Percentiles rank a stretch among this genome's conserved stretches.
Conservation (phyloP, 31 red algal genomes). For the Endocladia muricata region DNA sequence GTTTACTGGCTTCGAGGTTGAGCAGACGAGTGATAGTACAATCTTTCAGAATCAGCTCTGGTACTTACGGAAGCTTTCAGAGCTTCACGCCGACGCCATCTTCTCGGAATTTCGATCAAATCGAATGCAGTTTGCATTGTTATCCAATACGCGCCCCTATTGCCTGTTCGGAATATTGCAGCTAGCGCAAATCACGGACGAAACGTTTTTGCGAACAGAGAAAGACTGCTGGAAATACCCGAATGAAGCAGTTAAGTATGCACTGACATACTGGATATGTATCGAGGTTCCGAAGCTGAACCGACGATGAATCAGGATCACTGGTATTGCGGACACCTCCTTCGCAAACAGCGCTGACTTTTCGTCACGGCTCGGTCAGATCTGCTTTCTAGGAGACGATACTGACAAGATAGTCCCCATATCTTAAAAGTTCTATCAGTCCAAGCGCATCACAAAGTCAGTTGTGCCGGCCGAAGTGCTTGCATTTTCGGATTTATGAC, state of each 20-base stretch:
- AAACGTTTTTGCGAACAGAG: not conserved
- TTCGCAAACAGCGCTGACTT: slow-evolving; percentile 31
- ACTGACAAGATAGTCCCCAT: not conserved
- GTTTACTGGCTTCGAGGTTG: slow-evolving; percentile 4
- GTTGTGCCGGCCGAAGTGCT: not conserved
- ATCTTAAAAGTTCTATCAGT: slow-evolving; percentile 8
- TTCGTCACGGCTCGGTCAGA: not conserved
- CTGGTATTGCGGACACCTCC: not conserved
- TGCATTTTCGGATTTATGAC: slow-evolving; percentile 1
- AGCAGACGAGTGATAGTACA: not conserved
- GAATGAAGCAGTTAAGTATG: not conserved
- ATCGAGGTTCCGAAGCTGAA: slow-evolving; percentile 4
- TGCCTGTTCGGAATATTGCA: not conserved
- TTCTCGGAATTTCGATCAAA: slow-evolving; percentile 32
- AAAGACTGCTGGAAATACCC: not conserved
- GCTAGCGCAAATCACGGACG: slow-evolving; percentile 32
- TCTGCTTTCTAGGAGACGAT: not conserved
- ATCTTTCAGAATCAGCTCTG: slow-evolving; percentile 13
- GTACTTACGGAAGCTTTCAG: slow-evolving; percentile 26
- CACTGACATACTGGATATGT: not conserved
- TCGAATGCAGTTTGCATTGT: slow-evolving; percentile 17
- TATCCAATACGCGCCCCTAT: slow-evolving; percentile 5
- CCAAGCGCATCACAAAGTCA: not conserved
- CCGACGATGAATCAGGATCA: slow-evolving; percentile 2
- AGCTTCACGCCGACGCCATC: not conserved